Evolutionary conservation across 305 asterid genomes (phyloP).

Genomic region (Rubia occidens): DNA sequence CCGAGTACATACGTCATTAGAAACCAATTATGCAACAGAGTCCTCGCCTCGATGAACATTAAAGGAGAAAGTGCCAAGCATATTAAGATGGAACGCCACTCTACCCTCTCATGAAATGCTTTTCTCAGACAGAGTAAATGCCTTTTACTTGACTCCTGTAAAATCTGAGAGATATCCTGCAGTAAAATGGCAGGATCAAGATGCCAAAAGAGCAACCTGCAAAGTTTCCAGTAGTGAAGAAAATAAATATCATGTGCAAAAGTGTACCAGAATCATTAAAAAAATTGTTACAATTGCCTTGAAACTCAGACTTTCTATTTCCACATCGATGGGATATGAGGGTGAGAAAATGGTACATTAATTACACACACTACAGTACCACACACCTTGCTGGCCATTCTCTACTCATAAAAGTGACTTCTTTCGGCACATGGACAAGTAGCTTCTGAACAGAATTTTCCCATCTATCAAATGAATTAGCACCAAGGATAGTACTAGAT

Average conservation of each 20-base stretch:
- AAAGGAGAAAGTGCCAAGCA: constrained; percentile 61
- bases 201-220: constrained; percentile 69
- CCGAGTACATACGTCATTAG: constrained; percentile 44
- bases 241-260: background rate
- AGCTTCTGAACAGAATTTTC: constrained; percentile 32
- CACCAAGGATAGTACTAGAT: constrained; percentile 25
- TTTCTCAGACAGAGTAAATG: constrained; percentile 45
- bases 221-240: constrained; percentile 14
- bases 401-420: constrained; percentile 27
- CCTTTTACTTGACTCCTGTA: constrained; percentile 42
- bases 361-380: constrained; percentile 9
- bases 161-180: constrained; percentile 46
- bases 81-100: constrained; percentile 54
- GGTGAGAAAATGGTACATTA: background rate
- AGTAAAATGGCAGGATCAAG: constrained; percentile 55
- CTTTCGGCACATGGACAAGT: constrained; percentile 32
- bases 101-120: constrained; percentile 47
- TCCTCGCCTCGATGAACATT: constrained; percentile 59
- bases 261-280: background rate
- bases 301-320: background rate
- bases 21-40: constrained; percentile 69
- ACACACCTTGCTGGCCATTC: constrained; percentile 61
- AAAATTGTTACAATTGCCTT: background rate
- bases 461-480: constrained; percentile 22
- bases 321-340: background rate